Evolutionary conservation across 1,284 basidiomycete species (phyloP).

Genomic region (Bjerkandera adusta): DNA sequence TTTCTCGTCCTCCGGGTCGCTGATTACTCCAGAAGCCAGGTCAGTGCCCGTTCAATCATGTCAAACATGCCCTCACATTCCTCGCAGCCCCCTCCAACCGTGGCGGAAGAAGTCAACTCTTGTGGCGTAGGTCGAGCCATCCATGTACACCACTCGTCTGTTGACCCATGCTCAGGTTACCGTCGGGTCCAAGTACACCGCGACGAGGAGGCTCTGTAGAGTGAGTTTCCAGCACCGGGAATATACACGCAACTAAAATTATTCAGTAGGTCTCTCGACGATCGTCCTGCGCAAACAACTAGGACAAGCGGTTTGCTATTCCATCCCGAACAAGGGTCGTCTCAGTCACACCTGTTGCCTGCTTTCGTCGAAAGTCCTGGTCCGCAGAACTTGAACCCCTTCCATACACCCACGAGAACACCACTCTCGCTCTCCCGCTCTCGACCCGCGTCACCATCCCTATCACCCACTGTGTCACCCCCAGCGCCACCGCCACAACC

Average conservation of each 20-base stretch:
- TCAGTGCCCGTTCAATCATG: constrained; percentile 21
- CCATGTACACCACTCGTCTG: not conserved
- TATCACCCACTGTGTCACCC: constrained; percentile 27
- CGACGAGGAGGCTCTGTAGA: constrained; percentile 1
- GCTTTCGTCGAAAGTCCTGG: too few relatives aligned
- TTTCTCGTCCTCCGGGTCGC: constrained; percentile 21
- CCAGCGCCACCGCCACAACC: constrained; percentile 20
- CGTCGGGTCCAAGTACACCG: constrained; percentile 14
- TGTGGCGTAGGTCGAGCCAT: constrained; percentile 14
- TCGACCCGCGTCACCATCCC: constrained; percentile 12
- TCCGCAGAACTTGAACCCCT: too few relatives aligned
- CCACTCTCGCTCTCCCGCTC: too few relatives aligned
- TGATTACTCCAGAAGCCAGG: constrained; percentile 56
- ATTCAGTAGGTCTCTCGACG: too few relatives aligned
- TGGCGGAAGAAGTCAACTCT: constrained; percentile 20
- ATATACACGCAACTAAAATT: too few relatives aligned
- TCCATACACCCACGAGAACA: too few relatives aligned
- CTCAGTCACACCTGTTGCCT: too few relatives aligned
- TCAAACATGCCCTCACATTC: too few relatives aligned
- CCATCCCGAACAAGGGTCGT: too few relatives aligned
- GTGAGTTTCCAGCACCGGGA: too few relatives aligned
- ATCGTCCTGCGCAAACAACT: too few relatives aligned
- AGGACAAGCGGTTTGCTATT: too few relatives aligned
- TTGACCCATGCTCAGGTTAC: not conserved
- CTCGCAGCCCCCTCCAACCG: constrained; percentile 24